Percentiles rank a stretch among this genome's conserved stretches.
phyloP scores from a whole-genome alignment of 495 filamentous ascomycete species.

The Bacidia rubella region DNA sequence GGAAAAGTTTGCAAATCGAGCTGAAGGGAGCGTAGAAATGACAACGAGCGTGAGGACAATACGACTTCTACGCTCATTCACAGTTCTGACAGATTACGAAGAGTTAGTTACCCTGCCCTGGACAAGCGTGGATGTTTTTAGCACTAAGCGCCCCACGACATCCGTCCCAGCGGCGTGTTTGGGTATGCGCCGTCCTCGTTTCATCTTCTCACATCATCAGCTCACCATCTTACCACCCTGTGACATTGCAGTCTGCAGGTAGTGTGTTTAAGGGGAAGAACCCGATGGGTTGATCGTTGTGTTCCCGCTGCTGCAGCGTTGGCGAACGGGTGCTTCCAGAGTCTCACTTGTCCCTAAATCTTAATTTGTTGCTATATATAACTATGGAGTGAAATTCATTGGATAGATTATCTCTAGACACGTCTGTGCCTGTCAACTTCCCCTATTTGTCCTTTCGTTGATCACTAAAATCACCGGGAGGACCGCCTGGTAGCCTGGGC shows the following conservation, averaged over 20 bases:
- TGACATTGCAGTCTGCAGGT: too few relatives aligned
- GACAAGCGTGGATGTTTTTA: neutral
- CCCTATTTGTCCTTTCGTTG: constrained; percentile 9
- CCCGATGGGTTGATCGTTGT: too few relatives aligned
- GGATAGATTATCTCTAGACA: neutral
- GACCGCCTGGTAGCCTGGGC: constrained; percentile 43
- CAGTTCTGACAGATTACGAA: neutral
- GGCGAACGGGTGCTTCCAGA: neutral
- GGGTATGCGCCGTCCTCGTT: neutral
- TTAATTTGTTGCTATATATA: neutral
- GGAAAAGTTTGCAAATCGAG: too few relatives aligned
- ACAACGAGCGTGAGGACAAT: neutral
- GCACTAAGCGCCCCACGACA: neutral
- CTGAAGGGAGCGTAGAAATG: neutral
- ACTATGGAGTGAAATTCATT: too few relatives aligned
- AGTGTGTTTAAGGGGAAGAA: too few relatives aligned
- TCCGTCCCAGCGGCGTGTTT: neutral
- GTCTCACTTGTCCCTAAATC: neutral
- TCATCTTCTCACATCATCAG: neutral
- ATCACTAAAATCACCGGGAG: constrained; percentile 27
- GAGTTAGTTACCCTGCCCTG: neutral
- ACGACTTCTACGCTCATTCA: neutral
- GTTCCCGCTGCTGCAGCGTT: neutral
- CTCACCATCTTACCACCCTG: too few relatives aligned
- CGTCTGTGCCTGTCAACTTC: neutral